phyloP scores from a whole-genome alignment of 78 protist genomes.

The Monocercomonoides exilis region DNA sequence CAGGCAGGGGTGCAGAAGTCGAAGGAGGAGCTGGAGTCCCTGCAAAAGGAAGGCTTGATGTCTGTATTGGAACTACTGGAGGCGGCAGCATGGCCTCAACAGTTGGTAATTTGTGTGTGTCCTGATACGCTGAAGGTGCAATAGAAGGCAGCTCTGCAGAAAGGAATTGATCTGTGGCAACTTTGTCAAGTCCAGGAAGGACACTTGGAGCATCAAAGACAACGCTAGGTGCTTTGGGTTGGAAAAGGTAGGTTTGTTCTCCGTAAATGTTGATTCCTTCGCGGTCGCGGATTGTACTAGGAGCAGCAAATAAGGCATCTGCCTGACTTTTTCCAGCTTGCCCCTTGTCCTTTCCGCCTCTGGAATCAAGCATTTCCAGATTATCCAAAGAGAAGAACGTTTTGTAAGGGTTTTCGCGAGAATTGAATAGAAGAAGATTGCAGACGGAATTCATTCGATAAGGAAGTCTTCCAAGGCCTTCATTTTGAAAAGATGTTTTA shows the following conservation, averaged over 20 bases:
- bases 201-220: background rate
- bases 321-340: background rate
- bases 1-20: background rate
- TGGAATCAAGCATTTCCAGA: background rate
- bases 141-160: background rate
- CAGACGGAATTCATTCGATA: background rate
- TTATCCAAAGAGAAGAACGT: background rate
- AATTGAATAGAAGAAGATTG: constrained; percentile 8
- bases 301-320: background rate
- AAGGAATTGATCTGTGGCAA: background rate
- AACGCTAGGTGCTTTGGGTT: background rate
- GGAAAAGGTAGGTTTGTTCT: background rate
- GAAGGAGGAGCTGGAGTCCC: background rate
- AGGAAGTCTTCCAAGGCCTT: constrained; percentile 14
- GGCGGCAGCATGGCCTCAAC: background rate
- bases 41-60: background rate
- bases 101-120: background rate
- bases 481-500: background rate
- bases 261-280: background rate
- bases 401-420: constrained; percentile 8
- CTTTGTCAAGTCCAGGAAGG: background rate
- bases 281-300: background rate
- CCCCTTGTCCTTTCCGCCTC: background rate
- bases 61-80: background rate
- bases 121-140: background rate